Evolutionary conservation across 78 protist genomes (phyloP), one percentile per base, ranked within the genome.

Genomic region (Mastigamoeba balamuthi): DNA sequence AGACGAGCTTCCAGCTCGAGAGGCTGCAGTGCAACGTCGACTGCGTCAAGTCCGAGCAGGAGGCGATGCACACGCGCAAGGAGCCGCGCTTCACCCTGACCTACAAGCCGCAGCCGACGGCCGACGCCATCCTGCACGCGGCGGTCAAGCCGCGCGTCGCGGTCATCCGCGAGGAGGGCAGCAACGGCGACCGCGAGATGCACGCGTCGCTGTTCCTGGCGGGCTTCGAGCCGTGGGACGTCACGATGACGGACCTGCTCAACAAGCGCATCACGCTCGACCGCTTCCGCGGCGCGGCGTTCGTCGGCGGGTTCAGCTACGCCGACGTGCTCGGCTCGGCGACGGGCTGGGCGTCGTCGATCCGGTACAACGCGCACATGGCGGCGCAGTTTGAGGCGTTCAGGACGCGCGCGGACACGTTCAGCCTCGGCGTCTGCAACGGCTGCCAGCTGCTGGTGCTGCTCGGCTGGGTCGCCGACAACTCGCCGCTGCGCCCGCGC

Each of bases 401-500:
- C 80, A 72, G 74, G 80, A 38, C 10, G 29, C 86, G 95, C n/a
- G 4, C n/a, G 1, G 93, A 94, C 74, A 90, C 93, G 5, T 94
- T 94, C 85, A 70, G 91, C 39, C 88, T 94, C 23, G 98, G 98
- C 72, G 86, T 94, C 7, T 94, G 98, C 83, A 94, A 94, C 77
- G 98, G 98, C 42, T 94, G 97, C 83, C 97, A 94, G 84, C 80
- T 94, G 74, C 53, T 87, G 91, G 85, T 89, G 30, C 44, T 75
- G 2, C 69, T 88, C 23, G 87, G 92, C 36, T 83, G 95, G 92
- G 91, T 91, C 28, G n/a, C n/a, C n/a, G n/a, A n/a, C n/a, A n/a
- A n/a, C n/a, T n/a, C n/a, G n/a, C 88, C 90, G 1, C 66, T 17
- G 30, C 69, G 53, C 44, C 95, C 95, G 39, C 78, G 87, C 66